A percentile compares a stretch with the other conserved stretches of the same genome.
Conservation (phyloP, 2,329 filamentous ascomycete genomes). For the Aurifilum marmelostoma region DNA sequence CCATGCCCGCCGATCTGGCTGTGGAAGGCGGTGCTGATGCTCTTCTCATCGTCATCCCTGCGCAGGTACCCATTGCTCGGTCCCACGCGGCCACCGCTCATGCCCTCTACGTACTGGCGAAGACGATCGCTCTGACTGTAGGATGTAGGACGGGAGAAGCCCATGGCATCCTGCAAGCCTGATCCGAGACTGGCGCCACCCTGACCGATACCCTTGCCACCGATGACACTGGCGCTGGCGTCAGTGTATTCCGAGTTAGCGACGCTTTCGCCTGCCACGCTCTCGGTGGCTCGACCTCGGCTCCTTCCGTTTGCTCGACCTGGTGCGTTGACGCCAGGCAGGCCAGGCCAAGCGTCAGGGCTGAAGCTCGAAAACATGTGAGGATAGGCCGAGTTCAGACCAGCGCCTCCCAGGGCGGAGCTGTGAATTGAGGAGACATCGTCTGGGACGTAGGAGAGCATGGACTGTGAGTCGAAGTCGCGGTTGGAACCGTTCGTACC, state of each 20-base stretch:
- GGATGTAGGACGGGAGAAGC: constrained; percentile 61
- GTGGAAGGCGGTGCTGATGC: constrained; percentile 93
- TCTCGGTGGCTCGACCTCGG: constrained; percentile 71
- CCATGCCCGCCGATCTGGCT: constrained; percentile 77
- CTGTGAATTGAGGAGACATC: constrained; percentile 96
- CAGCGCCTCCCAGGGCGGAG: constrained; percentile 83
- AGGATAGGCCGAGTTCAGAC: constrained; percentile 81
- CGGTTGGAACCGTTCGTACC: constrained; percentile 46
- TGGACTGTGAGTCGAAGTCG: constrained; percentile 78
- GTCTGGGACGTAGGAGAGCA: constrained; percentile 94
- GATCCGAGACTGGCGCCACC: constrained; percentile 85
- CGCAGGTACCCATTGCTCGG: constrained; percentile 71
- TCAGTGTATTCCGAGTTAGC: constrained; percentile 91
- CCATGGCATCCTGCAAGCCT: constrained; percentile 76
- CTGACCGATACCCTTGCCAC: constrained; percentile 74
- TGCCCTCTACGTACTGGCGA: constrained; percentile 88
- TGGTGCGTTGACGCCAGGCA: constrained; percentile 64
- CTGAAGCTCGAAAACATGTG: constrained; percentile 95
- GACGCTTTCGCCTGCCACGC: constrained; percentile 88
- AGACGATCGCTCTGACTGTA: constrained; percentile 86
- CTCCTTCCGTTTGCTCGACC: constrained; percentile 68
- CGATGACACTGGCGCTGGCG: constrained; percentile 76
- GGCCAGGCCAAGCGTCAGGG: constrained; percentile 82
- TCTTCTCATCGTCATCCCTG: constrained; percentile 90
- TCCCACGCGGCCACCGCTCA: constrained; percentile 65